Base-by-base conservation (phyloP, 139 green algal species). In the Volvox reticuliferus region DNA sequence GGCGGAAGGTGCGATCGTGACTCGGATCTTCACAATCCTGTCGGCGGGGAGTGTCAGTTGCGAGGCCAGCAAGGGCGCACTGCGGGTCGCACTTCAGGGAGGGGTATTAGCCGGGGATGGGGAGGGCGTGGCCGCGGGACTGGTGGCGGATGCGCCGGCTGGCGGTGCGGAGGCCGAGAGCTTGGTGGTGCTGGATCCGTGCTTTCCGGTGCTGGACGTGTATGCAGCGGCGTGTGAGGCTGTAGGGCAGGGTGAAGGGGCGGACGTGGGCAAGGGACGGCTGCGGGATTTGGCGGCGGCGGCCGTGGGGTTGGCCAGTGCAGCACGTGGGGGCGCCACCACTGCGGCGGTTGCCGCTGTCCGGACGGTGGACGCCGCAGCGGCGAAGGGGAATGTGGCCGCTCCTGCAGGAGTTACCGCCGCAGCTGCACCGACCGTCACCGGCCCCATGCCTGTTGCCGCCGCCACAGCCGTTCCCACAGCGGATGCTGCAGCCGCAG, bases 141-240 rank as follows among this genome's bases (percentile, higher is more conserved):
- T 9, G 71, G 26, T 36, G 17, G 71, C 71, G 21, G 71, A 35
- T 2, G 71, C 71, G 71, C 71, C 26, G 32, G 75, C 75, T 2
- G 30, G 36, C 20, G 36, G 6, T 61, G 78, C 32, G 18, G 63
- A 73, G 21, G 65, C 65, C 6, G 65, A 28, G 21, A 44, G 37
- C 37, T 14, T 73, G 37, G 33, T 32, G 69, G 84, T 89, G 1
- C 37, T 68, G 18, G 69, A 89, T n/a, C 84, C 84, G 6, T 82
- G 68, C 37, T 71, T 82, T 26, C 69, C 84, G 37, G 16, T 73
- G 2, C 69, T 35, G 28, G 69, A 89, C 44, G 18, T 89, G 84
- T 89, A 75, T 30, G 84, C 26, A 19, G 84, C 69, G 14, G 84
- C 84, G 17, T 73, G 37, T 14, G 44, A 30, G 44, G 69, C 84